Evolutionary conservation across 1,139 yeast genomes (phyloP).

Genomic region (Saccharomycopsis hybrid): DNA sequence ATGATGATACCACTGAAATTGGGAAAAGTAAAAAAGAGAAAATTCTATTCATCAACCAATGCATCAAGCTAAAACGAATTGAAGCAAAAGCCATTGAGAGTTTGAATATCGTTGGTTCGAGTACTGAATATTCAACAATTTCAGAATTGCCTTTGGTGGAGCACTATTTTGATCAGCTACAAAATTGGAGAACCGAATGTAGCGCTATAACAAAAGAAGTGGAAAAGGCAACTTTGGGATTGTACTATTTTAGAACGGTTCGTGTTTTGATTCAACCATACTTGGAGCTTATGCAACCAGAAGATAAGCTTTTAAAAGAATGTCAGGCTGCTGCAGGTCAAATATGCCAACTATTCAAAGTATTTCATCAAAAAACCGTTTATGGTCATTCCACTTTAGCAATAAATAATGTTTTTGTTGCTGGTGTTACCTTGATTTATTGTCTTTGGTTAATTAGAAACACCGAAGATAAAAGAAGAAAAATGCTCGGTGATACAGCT

Average conservation of each 20-base stretch:
- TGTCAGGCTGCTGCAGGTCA: slow-evolving; percentile 63
- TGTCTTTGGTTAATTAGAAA: slow-evolving; percentile 57
- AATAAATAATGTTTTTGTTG: slow-evolving; percentile 54
- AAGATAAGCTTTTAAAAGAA: slow-evolving; percentile 48
- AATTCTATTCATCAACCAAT: slow-evolving; percentile 45
- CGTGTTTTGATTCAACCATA: slow-evolving; percentile 53
- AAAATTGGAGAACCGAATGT: slow-evolving; percentile 46
- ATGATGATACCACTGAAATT: neutral
- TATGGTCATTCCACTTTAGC: slow-evolving; percentile 55
- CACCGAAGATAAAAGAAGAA: slow-evolving; percentile 43
- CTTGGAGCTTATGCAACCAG: slow-evolving; percentile 48
- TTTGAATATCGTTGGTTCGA: slow-evolving; percentile 35
- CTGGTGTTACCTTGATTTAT: slow-evolving; percentile 55
- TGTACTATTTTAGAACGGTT: slow-evolving; percentile 51
- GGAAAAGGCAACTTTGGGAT: slow-evolving; percentile 45
- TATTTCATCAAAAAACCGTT: slow-evolving; percentile 50
- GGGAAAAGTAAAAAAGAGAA: neutral
- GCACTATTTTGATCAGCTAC: slow-evolving; percentile 40
- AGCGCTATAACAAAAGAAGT: slow-evolving; percentile 36
- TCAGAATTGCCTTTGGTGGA: slow-evolving; percentile 40
- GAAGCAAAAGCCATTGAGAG: slow-evolving; percentile 51
- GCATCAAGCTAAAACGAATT: slow-evolving; percentile 44
- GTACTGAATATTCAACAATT: slow-evolving; percentile 25
- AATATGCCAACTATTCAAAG: slow-evolving; percentile 51
- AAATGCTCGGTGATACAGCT: slow-evolving; percentile 41